A percentile compares a stretch with the other conserved stretches of the same genome.
Evolutionary conservation across 179 eudicot genomes (phyloP).

Genomic region (Carnegiea gigantea): DNA sequence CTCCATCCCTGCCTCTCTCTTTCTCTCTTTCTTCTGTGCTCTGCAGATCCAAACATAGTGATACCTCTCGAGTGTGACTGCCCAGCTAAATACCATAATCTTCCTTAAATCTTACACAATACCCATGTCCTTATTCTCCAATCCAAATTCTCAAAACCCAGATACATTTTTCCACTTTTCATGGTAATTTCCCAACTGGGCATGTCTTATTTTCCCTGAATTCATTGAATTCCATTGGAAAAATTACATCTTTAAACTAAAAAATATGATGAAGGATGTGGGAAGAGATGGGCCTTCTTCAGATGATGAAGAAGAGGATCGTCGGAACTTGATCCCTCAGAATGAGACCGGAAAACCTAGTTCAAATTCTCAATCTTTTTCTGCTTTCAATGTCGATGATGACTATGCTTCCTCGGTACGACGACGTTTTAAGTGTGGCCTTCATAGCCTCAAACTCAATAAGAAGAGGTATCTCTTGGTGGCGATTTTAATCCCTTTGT

Average conservation of each 20-base stretch:
- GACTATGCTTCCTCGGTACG: conserved; percentile 19
- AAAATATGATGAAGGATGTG: conserved; percentile 21
- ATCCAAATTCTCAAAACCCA: conserved; percentile 17
- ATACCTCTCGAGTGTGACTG: neutral
- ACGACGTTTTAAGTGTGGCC: conserved; percentile 31
- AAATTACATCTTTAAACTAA: neutral
- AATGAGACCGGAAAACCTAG: conserved; percentile 26
- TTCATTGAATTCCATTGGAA: conserved; percentile 14
- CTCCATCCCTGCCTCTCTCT: neutral
- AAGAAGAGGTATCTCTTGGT: conserved; percentile 60
- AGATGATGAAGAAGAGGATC: conserved; percentile 37
- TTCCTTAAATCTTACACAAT: neutral
- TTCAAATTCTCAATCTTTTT: conserved; percentile 26
- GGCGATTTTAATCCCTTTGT: conserved; percentile 48
- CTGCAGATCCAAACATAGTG: conserved; percentile 5
- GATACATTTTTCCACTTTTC: conserved; percentile 9
- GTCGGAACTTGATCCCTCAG: conserved; percentile 31
- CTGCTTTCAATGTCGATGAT: conserved; percentile 29
- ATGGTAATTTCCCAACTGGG: conserved; percentile 18
- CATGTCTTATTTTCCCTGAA: conserved; percentile 3
- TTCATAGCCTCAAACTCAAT: conserved; percentile 24
- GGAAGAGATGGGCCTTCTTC: conserved; percentile 29
- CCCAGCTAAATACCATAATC: conserved; percentile 4
- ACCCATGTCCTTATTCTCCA: neutral
- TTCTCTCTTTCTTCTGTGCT: neutral